phyloP scores from a whole-genome alignment of 306 rosid genomes.

The Cucurbita maxima region DNA sequence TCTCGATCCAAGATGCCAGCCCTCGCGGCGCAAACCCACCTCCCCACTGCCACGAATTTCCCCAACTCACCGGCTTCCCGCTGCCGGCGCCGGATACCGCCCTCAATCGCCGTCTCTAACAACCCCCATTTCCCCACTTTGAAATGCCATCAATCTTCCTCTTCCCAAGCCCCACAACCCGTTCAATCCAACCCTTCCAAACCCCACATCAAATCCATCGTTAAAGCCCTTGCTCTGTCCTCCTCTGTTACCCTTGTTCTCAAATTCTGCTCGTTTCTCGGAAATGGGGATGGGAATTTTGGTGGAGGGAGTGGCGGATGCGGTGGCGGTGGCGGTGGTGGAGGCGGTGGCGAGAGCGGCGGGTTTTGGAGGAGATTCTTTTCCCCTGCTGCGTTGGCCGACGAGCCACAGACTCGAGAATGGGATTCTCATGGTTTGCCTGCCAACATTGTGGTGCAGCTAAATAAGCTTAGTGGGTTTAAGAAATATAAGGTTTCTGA shows the following conservation, averaged over 20 bases:
- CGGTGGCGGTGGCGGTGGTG: constrained; percentile 27
- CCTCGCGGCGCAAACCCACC: constrained; percentile 36
- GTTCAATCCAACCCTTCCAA: constrained; percentile 1
- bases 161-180: constrained; percentile 18
- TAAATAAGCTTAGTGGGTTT: constrained; percentile 73
- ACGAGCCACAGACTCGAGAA: constrained; percentile 43
- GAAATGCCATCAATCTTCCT: constrained; percentile 20
- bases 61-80: constrained; percentile 17
- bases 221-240: constrained; percentile 37
- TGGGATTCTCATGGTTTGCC: constrained; percentile 91
- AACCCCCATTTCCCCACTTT: constrained; percentile 9
- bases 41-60: constrained; percentile 17
- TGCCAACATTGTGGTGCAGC: constrained; percentile 63
- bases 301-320: constrained; percentile 27
- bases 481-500: constrained; percentile 75
- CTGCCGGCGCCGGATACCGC: constrained; percentile 1
- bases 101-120: background rate
- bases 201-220: constrained; percentile 26
- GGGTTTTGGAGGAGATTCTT: constrained; percentile 49
- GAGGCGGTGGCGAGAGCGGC: constrained; percentile 16
- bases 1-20: constrained; percentile 25
- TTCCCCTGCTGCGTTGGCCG: constrained; percentile 43
- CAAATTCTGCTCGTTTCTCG: constrained; percentile 10
- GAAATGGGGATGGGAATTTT: constrained; percentile 9
- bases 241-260: constrained; percentile 49